A percentile compares a stretch with the other conserved stretches of the same genome.
These are phyloP conservation scores for Pseudocercospora crystallina DNA, from an alignment of 2,329 filamentous ascomycete genomes.

Conservation along the genomic window DNA sequence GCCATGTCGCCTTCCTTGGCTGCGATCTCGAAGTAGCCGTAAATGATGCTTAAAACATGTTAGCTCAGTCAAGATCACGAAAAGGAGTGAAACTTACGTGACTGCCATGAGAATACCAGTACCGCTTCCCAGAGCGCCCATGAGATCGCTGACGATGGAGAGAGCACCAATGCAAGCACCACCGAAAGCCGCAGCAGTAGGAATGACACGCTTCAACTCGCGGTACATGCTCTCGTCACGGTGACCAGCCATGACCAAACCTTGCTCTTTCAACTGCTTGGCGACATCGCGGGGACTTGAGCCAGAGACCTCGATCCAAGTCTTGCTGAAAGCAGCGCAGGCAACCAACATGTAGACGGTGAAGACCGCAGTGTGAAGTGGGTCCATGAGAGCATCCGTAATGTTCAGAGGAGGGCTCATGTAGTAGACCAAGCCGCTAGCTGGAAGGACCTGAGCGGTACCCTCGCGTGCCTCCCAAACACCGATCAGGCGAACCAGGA, in stretches of 20 bases:
- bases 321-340: conserved; percentile 99
- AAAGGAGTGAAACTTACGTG: conserved; percentile 68
- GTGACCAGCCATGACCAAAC: conserved; percentile 98
- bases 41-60: conserved; percentile 76
- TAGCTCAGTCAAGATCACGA: conserved; percentile 18
- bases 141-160: conserved; percentile 90
- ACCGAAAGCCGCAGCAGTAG: conserved; percentile 95
- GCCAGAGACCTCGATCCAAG: conserved; percentile 99
- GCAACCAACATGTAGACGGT: conserved; percentile 97
- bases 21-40: conserved; percentile 98
- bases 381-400: conserved; percentile 90
- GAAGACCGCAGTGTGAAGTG: conserved; percentile 94
- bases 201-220: conserved; percentile 98
- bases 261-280: conserved; percentile 99
- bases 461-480: conserved; percentile 98
- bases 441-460: conserved; percentile 89
- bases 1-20: conserved; percentile 96
- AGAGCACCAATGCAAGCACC: conserved; percentile 98
- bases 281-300: conserved; percentile 96
- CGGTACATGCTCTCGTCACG: conserved; percentile 99
- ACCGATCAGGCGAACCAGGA: conserved; percentile 94
- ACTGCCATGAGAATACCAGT: conserved; percentile 98
- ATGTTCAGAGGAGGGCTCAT: conserved; percentile 99
- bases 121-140: conserved; percentile 92
- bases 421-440: conserved; percentile 96